phyloP scores from a whole-genome alignment of 331 rosid species.

The Acacia concinna region DNA sequence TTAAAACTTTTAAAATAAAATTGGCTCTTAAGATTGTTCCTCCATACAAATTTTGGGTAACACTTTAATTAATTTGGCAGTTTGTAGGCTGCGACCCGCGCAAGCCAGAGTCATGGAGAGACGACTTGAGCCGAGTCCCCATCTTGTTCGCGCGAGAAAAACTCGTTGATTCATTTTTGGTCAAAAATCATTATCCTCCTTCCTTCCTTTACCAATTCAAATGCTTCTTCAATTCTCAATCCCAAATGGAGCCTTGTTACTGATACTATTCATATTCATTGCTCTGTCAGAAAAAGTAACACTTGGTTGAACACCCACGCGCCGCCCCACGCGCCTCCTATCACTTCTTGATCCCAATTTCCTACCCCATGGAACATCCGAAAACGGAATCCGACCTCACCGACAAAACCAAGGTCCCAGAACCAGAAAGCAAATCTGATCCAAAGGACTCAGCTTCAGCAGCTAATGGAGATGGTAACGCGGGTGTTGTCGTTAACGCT shows the following conservation, averaged over 20 bases:
- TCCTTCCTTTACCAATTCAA: neutral
- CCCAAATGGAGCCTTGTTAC: neutral
- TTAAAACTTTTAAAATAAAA: no score
- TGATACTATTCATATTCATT: no score
- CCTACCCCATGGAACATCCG: slow-evolving; percentile 41
- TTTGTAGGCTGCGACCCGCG: neutral
- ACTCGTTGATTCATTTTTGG: neutral
- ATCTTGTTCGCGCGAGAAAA: neutral
- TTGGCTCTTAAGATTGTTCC: no score
- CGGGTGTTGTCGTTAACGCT: slow-evolving; percentile 40
- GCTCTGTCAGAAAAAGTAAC: neutral
- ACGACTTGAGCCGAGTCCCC: neutral
- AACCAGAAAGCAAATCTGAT: slow-evolving; percentile 26
- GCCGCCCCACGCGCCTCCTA: slow-evolving; percentile 23
- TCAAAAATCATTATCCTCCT: neutral
- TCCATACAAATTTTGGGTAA: no score
- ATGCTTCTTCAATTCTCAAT: neutral
- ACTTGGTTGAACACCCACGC: neutral
- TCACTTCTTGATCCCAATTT: neutral
- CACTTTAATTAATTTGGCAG: neutral
- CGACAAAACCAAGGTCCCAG: neutral
- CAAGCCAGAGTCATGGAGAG: neutral
- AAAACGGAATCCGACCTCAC: slow-evolving; percentile 33
- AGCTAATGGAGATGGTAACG: slow-evolving; percentile 34
- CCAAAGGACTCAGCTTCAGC: slow-evolving; percentile 22